Conservation (phyloP, 176 grass and related monocot genomes). For the Raddia distichophylla region DNA sequence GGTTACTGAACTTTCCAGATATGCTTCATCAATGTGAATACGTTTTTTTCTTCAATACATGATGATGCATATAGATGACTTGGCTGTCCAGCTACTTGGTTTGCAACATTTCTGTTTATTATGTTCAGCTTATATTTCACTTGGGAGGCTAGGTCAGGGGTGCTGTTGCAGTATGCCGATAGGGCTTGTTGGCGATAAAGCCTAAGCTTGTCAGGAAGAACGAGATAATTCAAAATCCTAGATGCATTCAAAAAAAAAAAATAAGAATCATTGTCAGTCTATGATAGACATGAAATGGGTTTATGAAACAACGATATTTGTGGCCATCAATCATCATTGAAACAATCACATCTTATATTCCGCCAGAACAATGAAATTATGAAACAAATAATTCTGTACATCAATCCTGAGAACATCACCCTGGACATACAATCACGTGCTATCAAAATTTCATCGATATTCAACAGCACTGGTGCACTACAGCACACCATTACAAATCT, state of each 20-base stretch:
- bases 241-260: background rate
- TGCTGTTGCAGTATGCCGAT: background rate
- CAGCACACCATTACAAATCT: slow-evolving; percentile 28
- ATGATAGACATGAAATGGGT: background rate
- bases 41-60: background rate
- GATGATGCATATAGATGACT: background rate
- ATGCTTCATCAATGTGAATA: slow-evolving; percentile 10
- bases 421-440: slow-evolving; percentile 45
- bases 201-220: background rate
- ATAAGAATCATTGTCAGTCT: too few relatives aligned
- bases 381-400: slow-evolving; percentile 63
- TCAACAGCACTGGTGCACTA: slow-evolving; percentile 33
- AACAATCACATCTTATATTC: slow-evolving; percentile 28
- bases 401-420: slow-evolving; percentile 42
- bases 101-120: background rate
- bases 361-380: slow-evolving; percentile 37
- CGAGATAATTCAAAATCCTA: too few relatives aligned
- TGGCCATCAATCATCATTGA: background rate
- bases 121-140: background rate
- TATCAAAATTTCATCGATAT: slow-evolving; percentile 44
- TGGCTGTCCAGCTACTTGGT: background rate
- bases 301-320: background rate
- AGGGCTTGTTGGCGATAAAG: background rate
- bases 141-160: background rate
- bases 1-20: slow-evolving; percentile 3